Base-by-base conservation (phyloP, 2,329 filamentous ascomycete genomes). In the Samsoniella hepiali region DNA sequence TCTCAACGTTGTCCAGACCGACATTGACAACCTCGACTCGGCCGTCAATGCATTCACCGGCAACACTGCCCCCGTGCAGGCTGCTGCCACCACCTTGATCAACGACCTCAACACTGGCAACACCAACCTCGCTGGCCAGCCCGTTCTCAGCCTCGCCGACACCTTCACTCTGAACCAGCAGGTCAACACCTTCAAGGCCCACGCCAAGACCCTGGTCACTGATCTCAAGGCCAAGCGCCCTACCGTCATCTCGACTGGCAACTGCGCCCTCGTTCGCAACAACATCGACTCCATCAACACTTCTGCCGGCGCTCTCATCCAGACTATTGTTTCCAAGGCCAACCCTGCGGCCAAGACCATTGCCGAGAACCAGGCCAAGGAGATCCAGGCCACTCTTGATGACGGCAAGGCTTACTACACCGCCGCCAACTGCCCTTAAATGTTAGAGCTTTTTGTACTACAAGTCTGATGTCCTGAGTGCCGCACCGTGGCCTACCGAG, bases 181-280 rank as follows among this genome's bases (percentile, higher is more conserved):
- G 49, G 68, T 69, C 63, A 58, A 58, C 15, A 51, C 51, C 29
- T 68, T 72, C 17, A 69, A 69, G 53, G 56, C 42, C 34, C 64
- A 68, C 40, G 69, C 66, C 36, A 59, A 59, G 63, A 60, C 61
- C 50, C 68, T 72, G 1, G 61, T 66, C 62, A 50, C 44, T 15
- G 67, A 69, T 55, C 66, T 72, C 58, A 61, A 59, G 32, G 2
- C 4, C 32, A 54, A 42, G 47, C 62, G 40, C 17, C 2, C 13
- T 7, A 15, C 10, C 7, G 56, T 59, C 50, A 59, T 56, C 5
- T 4, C 6, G 0, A 54, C 31, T 6, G 31, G 32, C 9, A 38
- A 59, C 32, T 63, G 62, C 32, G 62, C 9, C 2, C 54, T 63
- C 9, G 61, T 63, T 44, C 61, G 61, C 34, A n/a, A 34, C 36